A percentile compares a stretch with the other conserved stretches of the same genome.
Evolutionary conservation across 352 stramenopile species (phyloP).

Genomic region (Phytophthora cactorum): DNA sequence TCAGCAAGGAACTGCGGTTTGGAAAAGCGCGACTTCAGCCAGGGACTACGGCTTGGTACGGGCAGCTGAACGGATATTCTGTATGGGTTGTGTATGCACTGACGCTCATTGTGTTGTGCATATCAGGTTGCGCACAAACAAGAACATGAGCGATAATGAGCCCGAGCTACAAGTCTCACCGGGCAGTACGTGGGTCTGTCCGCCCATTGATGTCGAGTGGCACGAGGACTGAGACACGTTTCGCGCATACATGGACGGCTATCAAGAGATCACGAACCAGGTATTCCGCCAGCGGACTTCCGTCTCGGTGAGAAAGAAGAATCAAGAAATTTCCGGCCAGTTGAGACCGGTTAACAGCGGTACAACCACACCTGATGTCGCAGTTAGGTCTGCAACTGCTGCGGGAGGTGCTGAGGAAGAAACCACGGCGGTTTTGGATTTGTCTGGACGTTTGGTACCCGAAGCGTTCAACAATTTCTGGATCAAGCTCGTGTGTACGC

Average conservation of each 20-base stretch:
- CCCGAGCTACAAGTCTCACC: not conserved
- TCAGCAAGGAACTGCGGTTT: not conserved
- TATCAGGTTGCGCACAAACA: too few species aligned
- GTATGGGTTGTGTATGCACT: too few species aligned
- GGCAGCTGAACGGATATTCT: not conserved
- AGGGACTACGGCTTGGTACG: not conserved
- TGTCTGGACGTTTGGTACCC: not conserved
- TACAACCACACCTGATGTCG: too few species aligned
- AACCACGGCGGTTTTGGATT: too few species aligned
- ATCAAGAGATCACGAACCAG: constrained; percentile 3
- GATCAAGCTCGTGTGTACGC: constrained; percentile 17
- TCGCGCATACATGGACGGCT: not conserved
- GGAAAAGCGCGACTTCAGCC: too few species aligned
- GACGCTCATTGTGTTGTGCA: too few species aligned
- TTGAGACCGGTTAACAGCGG: too few species aligned
- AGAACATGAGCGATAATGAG: constrained; percentile 13
- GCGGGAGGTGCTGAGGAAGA: too few species aligned
- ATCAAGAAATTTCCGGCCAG: constrained; percentile 1
- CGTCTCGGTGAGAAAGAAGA: constrained; percentile 1
- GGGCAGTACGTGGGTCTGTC: not conserved
- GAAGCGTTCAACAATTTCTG: constrained; percentile 16
- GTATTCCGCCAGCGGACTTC: not conserved
- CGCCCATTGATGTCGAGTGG: not conserved
- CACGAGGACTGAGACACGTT: not conserved
- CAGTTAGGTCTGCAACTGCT: too few species aligned